These are phyloP conservation scores for Trichomonas vaginalis DNA, from an alignment of 208 protist genomes.

Conservation along the genomic window DNA sequence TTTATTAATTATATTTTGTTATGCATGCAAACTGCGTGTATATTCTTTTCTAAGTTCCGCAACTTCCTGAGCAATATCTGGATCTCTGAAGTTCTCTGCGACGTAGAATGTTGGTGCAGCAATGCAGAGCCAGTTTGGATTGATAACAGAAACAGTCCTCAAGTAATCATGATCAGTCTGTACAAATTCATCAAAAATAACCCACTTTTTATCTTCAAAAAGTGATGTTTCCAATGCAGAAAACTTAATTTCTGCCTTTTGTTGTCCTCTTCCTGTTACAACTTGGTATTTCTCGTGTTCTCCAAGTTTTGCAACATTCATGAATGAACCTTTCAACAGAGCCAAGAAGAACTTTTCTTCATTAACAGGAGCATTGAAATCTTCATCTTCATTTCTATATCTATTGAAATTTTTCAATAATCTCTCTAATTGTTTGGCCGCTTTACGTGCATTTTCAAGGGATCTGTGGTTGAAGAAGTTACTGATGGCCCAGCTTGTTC, in stretches of 20 bases:
- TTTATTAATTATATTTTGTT: too few relatives aligned
- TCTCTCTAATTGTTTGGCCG: background rate
- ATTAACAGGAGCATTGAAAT: too few relatives aligned
- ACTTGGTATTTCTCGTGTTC: background rate
- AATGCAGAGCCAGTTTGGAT: background rate
- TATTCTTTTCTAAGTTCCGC: background rate
- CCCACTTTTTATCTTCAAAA: background rate
- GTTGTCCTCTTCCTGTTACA: background rate
- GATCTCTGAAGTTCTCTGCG: background rate
- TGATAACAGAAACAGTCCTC: background rate
- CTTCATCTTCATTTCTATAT: background rate
- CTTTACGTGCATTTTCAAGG: background rate
- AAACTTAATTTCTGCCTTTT: background rate
- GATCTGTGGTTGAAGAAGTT: background rate
- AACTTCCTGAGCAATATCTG: background rate
- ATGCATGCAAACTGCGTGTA: too few relatives aligned
- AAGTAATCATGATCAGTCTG: background rate
- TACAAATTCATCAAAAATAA: background rate
- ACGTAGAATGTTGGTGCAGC: background rate
- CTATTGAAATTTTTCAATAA: background rate
- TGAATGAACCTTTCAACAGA: background rate
- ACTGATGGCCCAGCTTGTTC: too few relatives aligned
- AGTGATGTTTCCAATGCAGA: background rate
- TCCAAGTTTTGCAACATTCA: background rate
- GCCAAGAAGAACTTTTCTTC: background rate